Evolutionary conservation across 2,329 filamentous ascomycete species (phyloP), one percentile per base, ranked within the genome.

Genomic region (Hypoxylon sp.): DNA sequence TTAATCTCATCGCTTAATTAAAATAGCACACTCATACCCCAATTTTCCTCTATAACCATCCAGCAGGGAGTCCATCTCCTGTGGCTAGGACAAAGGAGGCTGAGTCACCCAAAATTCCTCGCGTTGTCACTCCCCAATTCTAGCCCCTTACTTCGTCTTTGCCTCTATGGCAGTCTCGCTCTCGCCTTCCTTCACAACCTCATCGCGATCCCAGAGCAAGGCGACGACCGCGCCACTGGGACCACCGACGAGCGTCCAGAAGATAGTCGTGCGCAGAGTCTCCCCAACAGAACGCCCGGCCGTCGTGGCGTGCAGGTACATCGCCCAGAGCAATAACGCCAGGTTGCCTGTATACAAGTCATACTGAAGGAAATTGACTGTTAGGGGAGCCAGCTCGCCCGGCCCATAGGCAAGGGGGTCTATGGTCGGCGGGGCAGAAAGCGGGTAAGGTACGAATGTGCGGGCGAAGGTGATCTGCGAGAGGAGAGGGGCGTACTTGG

Each of bases 201-300:
- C 68, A 39, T 77, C 75, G 2, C 74, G 69, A 12, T 74, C 74
- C 74, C 74, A 75, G 41, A 70, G 58, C 55, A 77, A 58, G 25
- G 70, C 70, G 0, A 72, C 11, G 2, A 67, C 66, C 0, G 69
- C 72, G 1, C 67, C 74, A 0, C 58, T 54, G 0, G 71, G 71
- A 0, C 75, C 75, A 3, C 73, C 74, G 2, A 74, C 19, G 6
- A 74, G n/a, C 37, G 68, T 56, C 75, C 75, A 76, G 55, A 72
- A 66, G n/a, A 23, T 71, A n/a, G 61, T 37, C 23, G 54, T 73
- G n/a, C 56, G 30, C 11, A 76, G 63, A 55, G 70, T 60, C 29
- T n/a, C 27, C 25, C 3, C 39, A 1, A 73, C n/a, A 2, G 70
- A 61, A 41, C 64, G 55, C 58, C 70, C 68, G n/a, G 71, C 67